Percentiles rank a stretch among this genome's conserved stretches.
phyloP scores from a whole-genome alignment of 495 filamentous ascomycete genomes.

The Oidiodendron maius region DNA sequence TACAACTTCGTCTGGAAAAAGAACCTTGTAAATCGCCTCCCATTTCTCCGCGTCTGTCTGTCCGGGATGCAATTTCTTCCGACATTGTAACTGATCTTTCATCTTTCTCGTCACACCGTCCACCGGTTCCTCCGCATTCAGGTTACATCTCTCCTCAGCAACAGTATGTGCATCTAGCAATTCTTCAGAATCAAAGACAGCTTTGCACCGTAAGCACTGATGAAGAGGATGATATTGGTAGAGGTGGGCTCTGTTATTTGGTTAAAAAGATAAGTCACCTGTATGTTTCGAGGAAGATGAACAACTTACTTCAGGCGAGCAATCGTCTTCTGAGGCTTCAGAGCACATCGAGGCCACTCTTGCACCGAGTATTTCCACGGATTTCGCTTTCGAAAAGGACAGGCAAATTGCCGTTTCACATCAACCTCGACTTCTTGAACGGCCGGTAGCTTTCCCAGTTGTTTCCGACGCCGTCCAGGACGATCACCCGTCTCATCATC shows the following conservation, averaged over 20 bases:
- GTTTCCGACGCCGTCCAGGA: background rate
- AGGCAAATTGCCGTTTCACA: conserved; percentile 2
- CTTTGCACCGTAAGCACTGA: conserved; percentile 17
- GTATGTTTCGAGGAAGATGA: background rate
- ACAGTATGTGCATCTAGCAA: conserved; percentile 9
- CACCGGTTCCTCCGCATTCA: background rate
- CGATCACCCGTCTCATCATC: background rate
- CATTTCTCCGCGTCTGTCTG: conserved; percentile 16
- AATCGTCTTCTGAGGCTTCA: background rate
- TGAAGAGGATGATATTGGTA: conserved; percentile 11
- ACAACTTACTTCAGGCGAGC: conserved; percentile 9
- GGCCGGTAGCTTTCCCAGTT: background rate
- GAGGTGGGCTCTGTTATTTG: conserved; percentile 9
- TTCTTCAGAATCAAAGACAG: conserved; percentile 2
- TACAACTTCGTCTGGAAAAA: conserved; percentile 10
- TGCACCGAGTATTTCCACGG: background rate
- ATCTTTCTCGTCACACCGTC: conserved; percentile 14
- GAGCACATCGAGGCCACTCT: background rate
- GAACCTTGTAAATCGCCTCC: conserved; percentile 10
- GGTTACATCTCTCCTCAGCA: background rate
- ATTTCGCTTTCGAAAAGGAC: conserved; percentile 10
- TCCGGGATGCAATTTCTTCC: conserved; percentile 9
- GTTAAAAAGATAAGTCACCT: background rate
- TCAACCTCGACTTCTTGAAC: background rate
- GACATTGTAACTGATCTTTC: conserved; percentile 8